phyloP scores from a whole-genome alignment of 1,284 basidiomycete genomes.

The Rhodofomes roseus region DNA sequence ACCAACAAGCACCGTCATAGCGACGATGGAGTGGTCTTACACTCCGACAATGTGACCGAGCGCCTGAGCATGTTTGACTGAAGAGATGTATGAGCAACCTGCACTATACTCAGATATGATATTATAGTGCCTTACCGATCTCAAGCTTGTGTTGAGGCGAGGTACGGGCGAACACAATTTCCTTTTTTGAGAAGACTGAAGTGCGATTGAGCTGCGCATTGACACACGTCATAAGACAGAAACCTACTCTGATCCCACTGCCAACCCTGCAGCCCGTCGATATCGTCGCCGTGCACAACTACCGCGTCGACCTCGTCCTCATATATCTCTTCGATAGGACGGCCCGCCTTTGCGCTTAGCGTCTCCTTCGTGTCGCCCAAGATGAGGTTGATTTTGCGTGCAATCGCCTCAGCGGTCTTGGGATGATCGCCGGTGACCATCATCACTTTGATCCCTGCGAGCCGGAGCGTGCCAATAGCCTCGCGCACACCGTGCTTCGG shows the following conservation, averaged over 20 bases:
- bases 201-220: not conserved
- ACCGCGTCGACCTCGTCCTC: conserved; percentile 65
- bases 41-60: conserved; percentile 70
- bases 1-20: not conserved
- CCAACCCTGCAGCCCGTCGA: conserved; percentile 60
- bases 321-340: conserved; percentile 54
- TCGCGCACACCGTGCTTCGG: conserved; percentile 70
- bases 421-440: conserved; percentile 72
- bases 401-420: conserved; percentile 68
- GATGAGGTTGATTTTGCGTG: conserved; percentile 63
- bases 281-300: conserved; percentile 64
- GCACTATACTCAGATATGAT: not conserved
- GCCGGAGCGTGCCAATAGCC: conserved; percentile 62
- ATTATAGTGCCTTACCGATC: conserved; percentile 41
- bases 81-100: not conserved
- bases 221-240: not conserved
- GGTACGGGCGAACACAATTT: conserved; percentile 70
- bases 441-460: conserved; percentile 71
- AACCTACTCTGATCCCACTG: conserved; percentile 62
- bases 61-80: conserved; percentile 68
- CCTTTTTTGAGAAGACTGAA: conserved; percentile 58
- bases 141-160: conserved; percentile 72
- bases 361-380: conserved; percentile 62
- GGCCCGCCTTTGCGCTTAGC: conserved; percentile 49
- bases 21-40: conserved; percentile 29